Evolutionary conservation across 805 yeast species (phyloP).

Genomic region (Sugiyamaella valdiviana): DNA sequence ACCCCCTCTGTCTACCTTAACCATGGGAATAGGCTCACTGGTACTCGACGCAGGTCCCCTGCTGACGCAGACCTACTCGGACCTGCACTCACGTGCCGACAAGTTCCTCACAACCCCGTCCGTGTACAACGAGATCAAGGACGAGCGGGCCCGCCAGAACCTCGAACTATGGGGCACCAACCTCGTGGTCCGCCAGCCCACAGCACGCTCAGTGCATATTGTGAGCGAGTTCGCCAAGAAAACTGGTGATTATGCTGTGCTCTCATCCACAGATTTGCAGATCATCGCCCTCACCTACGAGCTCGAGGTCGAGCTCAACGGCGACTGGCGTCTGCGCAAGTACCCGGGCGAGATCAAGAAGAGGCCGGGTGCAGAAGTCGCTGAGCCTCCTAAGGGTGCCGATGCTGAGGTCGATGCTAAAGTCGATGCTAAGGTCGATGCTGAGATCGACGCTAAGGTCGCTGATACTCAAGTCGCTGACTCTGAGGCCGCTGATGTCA

Average conservation of each 20-base stretch:
- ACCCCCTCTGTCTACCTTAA: too few species aligned
- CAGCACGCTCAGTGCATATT: conserved; percentile 50
- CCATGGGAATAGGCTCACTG: conserved; percentile 39
- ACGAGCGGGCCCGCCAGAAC: conserved; percentile 76
- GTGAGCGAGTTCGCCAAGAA: conserved; percentile 72
- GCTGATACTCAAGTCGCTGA: background rate
- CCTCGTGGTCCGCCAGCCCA: conserved; percentile 71
- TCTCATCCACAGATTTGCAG: conserved; percentile 87
- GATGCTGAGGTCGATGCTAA: conserved; percentile 13
- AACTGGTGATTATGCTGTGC: conserved; percentile 87
- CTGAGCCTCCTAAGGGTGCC: conserved; percentile 1
- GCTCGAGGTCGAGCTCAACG: conserved; percentile 63
- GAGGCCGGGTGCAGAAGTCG: conserved; percentile 3
- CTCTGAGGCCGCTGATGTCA: background rate
- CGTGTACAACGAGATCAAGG: conserved; percentile 78
- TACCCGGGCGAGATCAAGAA: conserved; percentile 48
- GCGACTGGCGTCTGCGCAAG: conserved; percentile 64
- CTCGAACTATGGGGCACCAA: conserved; percentile 73
- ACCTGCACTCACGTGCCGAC: conserved; percentile 62
- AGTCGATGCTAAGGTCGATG: background rate
- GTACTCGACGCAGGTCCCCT: conserved; percentile 94
- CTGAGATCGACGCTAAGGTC: background rate
- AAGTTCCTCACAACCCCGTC: conserved; percentile 88
- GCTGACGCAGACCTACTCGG: conserved; percentile 74
- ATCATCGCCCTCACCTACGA: conserved; percentile 89